These are phyloP conservation scores for Zarea fungicola DNA, from an alignment of 2,329 filamentous ascomycete genomes.

Conservation along the genomic window DNA sequence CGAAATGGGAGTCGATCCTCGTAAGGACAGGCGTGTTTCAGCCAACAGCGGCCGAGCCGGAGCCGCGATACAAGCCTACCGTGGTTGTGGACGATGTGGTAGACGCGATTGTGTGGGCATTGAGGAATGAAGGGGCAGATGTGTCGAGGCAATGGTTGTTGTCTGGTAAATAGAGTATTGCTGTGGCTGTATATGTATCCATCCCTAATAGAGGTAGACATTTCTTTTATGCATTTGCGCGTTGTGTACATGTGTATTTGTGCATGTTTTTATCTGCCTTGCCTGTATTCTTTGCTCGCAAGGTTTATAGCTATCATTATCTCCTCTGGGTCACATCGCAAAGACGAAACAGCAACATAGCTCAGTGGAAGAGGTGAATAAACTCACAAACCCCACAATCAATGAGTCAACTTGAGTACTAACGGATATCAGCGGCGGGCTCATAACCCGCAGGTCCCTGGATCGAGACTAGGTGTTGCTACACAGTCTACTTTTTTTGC, in stretches of 20 bases:
- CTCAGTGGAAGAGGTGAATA: conserved; percentile 15
- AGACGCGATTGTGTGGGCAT: conserved; percentile 71
- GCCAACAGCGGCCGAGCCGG: conserved; percentile 31
- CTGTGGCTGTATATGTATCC: background rate
- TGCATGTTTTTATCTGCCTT: no score
- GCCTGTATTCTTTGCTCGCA: no score
- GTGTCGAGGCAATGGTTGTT: conserved; percentile 27
- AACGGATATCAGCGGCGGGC: no score
- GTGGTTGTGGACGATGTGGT: conserved; percentile 69
- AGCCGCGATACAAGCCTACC: conserved; percentile 56
- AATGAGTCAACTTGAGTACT: no score
- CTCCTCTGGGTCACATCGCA: background rate
- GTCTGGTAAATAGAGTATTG: background rate
- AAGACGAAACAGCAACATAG: conserved; percentile 16
- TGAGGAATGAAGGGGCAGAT: conserved; percentile 50
- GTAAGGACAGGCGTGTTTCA: conserved; percentile 75
- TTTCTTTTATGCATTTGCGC: no score
- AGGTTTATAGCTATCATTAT: conserved; percentile 4
- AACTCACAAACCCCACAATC: no score
- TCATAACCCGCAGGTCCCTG: conserved; percentile 25
- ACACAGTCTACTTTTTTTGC: no score
- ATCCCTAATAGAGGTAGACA: background rate
- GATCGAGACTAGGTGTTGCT: conserved; percentile 5
- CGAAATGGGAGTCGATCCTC: conserved; percentile 72
- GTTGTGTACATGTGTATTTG: no score